Evolutionary conservation across 371 early-diverging fungal species (phyloP), one percentile per base, ranked within the genome.

Genomic region (Rhizopus delemar): DNA sequence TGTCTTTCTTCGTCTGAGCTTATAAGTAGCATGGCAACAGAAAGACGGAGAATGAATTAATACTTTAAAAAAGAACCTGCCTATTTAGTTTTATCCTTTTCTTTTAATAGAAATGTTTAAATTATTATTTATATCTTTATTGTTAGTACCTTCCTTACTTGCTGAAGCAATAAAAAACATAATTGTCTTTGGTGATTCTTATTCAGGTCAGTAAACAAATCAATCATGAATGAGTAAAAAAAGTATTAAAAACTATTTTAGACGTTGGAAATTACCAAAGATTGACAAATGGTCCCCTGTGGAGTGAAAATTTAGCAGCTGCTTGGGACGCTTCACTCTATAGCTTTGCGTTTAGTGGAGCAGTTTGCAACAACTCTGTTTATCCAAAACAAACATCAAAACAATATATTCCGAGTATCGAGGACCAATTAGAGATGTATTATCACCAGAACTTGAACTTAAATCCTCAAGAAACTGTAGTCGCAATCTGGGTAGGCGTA

Each of bases 161-260:
- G 56, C 41, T 16, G 57, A 66, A 34, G 8, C 33, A 8, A 54
- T 69, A 6, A 76, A 76, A 9, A 69, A 76, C 49, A 50, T 79
- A 11, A 75, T 79, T 31, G 75, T 79, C 1, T 76, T 79, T 69
- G 80, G 80, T 29, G 80, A 79, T 56, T 76, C 77, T 1, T 79
- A 79, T 52, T 76, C 80, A 16, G 68, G 68, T 56, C 16, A 48
- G 48, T n/a, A 43, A 43, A 43, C 3, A 43, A 6, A 11, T n/a
- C n/a, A 13, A 34, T 16, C 29, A 49, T 50, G 5, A 7, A n/a
- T 28, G 8, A 36, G 11, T 43, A 43, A 43, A 8, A 29, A 22
- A 36, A 5, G 13, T 22, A 4, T 15, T 43, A 43, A 43, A 11
- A n/a, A n/a, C 2, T 11, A 36, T 15, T 43, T 15, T 36, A 74